phyloP scores from a whole-genome alignment of 2,329 filamentous ascomycete species.

The Ceratocystis diversiconidia region DNA sequence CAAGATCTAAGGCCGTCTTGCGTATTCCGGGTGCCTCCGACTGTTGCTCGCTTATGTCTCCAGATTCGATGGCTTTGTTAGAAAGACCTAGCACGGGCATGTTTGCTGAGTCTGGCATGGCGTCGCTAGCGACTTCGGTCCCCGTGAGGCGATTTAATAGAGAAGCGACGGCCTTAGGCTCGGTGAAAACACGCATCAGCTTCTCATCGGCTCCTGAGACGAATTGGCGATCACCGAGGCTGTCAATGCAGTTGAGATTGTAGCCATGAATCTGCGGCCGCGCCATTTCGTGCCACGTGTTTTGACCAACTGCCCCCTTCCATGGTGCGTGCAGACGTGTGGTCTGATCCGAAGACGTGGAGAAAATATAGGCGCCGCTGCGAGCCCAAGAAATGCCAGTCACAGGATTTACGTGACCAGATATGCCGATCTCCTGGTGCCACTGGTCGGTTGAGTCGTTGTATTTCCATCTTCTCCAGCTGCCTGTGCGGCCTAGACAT shows the following conservation, averaged over 20 bases:
- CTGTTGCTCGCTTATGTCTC: slow-evolving; percentile 34
- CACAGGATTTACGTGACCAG: slow-evolving; percentile 71
- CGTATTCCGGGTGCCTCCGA: slow-evolving; percentile 23
- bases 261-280: slow-evolving; percentile 96
- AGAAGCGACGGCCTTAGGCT: slow-evolving; percentile 68
- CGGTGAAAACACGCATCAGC: slow-evolving; percentile 85
- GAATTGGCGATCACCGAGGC: slow-evolving; percentile 59
- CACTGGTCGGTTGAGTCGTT: slow-evolving; percentile 50
- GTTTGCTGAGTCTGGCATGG: slow-evolving; percentile 74
- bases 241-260: slow-evolving; percentile 86
- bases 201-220: slow-evolving; percentile 96
- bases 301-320: slow-evolving; percentile 32
- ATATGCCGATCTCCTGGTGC: slow-evolving; percentile 61
- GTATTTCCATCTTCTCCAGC: slow-evolving; percentile 77
- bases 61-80: slow-evolving; percentile 69
- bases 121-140: slow-evolving; percentile 25
- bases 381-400: slow-evolving; percentile 74
- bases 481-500: slow-evolving; percentile 78
- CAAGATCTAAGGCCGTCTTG: slow-evolving; percentile 48
- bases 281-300: slow-evolving; percentile 89
- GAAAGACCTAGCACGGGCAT: slow-evolving; percentile 91
- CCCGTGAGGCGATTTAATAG: slow-evolving; percentile 56
- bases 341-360: slow-evolving; percentile 84
- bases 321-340: slow-evolving; percentile 75
- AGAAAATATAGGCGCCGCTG: slow-evolving; percentile 70